These are phyloP conservation scores for Exophiala xenobiotica DNA, from an alignment of 2,329 filamentous ascomycete species.

Conservation along the genomic window DNA sequence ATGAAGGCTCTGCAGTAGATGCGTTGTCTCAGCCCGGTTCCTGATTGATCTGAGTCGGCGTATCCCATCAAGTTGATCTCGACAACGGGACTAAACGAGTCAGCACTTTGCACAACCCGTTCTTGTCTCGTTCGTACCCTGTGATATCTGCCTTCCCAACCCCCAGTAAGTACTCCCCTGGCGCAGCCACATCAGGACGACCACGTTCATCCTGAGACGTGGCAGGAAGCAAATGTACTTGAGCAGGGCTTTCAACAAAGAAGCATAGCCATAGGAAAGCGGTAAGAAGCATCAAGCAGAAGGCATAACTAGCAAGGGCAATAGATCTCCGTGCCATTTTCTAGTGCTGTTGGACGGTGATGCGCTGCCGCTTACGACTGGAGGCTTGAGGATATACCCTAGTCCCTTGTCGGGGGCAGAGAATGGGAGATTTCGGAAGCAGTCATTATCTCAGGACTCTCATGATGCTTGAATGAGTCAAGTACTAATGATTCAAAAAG, in stretches of 20 bases:
- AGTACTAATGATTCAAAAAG: too few species aligned
- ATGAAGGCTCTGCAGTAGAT: conserved; percentile 90
- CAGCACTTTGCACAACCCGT: conserved; percentile 7
- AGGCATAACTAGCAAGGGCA: conserved; percentile 1
- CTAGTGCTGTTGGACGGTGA: too few species aligned
- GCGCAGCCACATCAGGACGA: neutral
- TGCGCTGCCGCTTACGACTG: too few species aligned
- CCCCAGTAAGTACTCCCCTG: conserved; percentile 60
- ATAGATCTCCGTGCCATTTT: conserved; percentile 20
- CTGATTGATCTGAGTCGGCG: conserved; percentile 78
- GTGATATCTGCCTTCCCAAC: conserved; percentile 73
- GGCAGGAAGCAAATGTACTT: conserved; percentile 5
- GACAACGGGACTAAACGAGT: conserved; percentile 66
- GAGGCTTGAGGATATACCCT: too few species aligned
- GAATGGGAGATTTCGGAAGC: too few species aligned
- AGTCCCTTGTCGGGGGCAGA: too few species aligned
- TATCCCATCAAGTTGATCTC: conserved; percentile 92
- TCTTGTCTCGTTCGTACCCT: conserved; percentile 48
- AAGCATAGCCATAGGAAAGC: conserved; percentile 10
- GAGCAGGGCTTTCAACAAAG: conserved; percentile 3
- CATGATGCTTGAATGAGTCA: too few species aligned
- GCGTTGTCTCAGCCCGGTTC: conserved; percentile 80
- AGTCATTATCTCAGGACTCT: too few species aligned
- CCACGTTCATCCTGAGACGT: neutral
- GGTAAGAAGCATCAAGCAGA: conserved; percentile 10